phyloP scores from a whole-genome alignment of 2,329 filamentous ascomycete genomes.

The Escovopsis weberi region DNA sequence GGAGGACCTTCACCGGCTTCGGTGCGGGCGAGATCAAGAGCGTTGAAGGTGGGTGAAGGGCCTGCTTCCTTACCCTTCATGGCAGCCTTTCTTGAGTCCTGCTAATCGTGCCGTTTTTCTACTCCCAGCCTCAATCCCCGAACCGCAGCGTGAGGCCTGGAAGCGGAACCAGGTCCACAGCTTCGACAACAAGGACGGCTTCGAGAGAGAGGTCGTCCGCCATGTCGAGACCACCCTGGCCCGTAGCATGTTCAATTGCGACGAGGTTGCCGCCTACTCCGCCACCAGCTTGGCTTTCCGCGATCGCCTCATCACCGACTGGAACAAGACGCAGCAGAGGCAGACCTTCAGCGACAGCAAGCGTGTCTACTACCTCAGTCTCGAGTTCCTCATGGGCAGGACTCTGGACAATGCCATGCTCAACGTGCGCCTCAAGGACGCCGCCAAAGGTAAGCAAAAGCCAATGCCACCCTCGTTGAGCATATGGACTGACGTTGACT shows the following conservation, averaged over 20 bases:
- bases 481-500: neutral
- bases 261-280: constrained; percentile 84
- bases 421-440: constrained; percentile 78
- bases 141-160: constrained; percentile 74
- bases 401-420: constrained; percentile 97
- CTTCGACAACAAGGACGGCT: constrained; percentile 70
- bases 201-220: constrained; percentile 73
- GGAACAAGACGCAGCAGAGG: constrained; percentile 96
- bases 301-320: constrained; percentile 83
- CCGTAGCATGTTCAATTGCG: constrained; percentile 94
- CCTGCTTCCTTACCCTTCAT: neutral
- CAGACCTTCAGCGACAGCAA: constrained; percentile 87
- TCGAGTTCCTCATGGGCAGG: constrained; percentile 96
- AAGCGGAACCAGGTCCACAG: constrained; percentile 46
- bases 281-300: constrained; percentile 85
- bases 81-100: neutral
- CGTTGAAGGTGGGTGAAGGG: constrained; percentile 55
- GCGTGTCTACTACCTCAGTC: constrained; percentile 89
- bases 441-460: constrained; percentile 52
- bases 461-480: too few relatives aligned
- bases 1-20: constrained; percentile 90
- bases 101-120: neutral
- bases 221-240: constrained; percentile 96
- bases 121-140: constrained; percentile 57
- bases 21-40: constrained; percentile 82